These are phyloP conservation scores for Typha latifolia DNA, from an alignment of 176 grass and related monocot genomes.

Conservation along the genomic window DNA sequence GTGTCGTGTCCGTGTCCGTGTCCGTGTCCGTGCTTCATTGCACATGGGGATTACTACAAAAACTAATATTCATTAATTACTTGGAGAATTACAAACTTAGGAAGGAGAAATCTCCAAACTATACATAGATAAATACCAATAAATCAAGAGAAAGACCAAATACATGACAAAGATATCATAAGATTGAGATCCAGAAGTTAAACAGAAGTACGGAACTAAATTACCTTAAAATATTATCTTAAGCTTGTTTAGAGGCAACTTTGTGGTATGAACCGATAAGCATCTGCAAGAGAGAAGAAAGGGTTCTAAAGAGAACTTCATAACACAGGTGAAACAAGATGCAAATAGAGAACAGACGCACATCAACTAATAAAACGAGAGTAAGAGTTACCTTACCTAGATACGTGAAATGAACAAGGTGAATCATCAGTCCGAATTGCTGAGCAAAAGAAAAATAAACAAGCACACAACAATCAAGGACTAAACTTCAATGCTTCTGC, in stretches of 20 bases:
- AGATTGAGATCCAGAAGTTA: slow-evolving; percentile 9
- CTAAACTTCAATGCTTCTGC: slow-evolving; percentile 22
- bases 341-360: slow-evolving; percentile 5
- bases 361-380: slow-evolving; percentile 1
- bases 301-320: slow-evolving; percentile 5
- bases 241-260: slow-evolving; percentile 11
- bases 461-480: slow-evolving; percentile 14
- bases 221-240: slow-evolving; percentile 31
- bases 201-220: slow-evolving; percentile 12
- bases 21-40: too few relatives aligned
- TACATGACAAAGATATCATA: slow-evolving; percentile 32
- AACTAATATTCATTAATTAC: slow-evolving; percentile 3
- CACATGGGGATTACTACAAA: not conserved
- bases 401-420: not conserved
- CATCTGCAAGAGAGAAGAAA: slow-evolving; percentile 13
- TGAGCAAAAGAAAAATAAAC: slow-evolving; percentile 20
- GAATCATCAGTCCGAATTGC: slow-evolving; percentile 2
- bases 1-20: too few relatives aligned
- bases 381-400: not conserved
- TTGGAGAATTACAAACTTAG: slow-evolving; percentile 23
- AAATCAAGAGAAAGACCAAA: not conserved
- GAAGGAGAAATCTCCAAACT: slow-evolving; percentile 16
- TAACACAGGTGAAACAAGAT: slow-evolving; percentile 5
- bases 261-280: slow-evolving; percentile 13
- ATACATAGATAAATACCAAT: slow-evolving; percentile 6